Base-by-base conservation (phyloP, 1,139 yeast species). In the Suhomyces anneliseae region DNA sequence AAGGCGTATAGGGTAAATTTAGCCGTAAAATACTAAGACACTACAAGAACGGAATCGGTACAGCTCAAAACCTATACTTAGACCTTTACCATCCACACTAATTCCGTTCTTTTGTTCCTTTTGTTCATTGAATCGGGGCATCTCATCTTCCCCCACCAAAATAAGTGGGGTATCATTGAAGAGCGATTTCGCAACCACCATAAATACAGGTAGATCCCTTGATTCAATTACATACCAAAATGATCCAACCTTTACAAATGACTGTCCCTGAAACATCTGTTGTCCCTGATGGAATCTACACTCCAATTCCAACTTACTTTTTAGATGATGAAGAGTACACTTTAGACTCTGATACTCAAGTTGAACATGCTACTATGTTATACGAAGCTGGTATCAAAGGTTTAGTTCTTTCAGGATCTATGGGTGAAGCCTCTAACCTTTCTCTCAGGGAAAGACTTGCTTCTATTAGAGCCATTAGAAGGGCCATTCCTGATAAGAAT, bases 271-370 rank as follows among this genome's bases (percentile, higher is more conserved):
- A 11, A n/a, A 10, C 39, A 7, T 38, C 32, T 19, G 34, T 47
- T n/a, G 38, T 42, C 31, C 47, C 47, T 3, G 46, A 52, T 38
- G 80, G 79, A 39, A 70, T 76, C 35, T 76, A 75, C 58, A 70
- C 78, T 26, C 81, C 81, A 27, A 64, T 70, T n/a, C 73, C 79
- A 45, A 77, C 83, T 8, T 79, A 77, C 59, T 77, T 73, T 74
- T 68, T 72, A 50, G 57, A 60, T 46, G 70, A 68, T 46, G 68
- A 57, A 33, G 57, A 60, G 19, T 62, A 61, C 52, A 60, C 74
- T 4, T 63, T 78, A 15, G 82, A 78, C 52, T 54, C 63, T 33
- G 76, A 68, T 3, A 60, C 79, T 24, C 79, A 74, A 53, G 64
- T 70, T 47, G 54, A 65, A 44, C 81, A 77, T 53, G 72, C 78